Conservation (phyloP, 257 asterid genomes). For the Solanum chmielewskii region DNA sequence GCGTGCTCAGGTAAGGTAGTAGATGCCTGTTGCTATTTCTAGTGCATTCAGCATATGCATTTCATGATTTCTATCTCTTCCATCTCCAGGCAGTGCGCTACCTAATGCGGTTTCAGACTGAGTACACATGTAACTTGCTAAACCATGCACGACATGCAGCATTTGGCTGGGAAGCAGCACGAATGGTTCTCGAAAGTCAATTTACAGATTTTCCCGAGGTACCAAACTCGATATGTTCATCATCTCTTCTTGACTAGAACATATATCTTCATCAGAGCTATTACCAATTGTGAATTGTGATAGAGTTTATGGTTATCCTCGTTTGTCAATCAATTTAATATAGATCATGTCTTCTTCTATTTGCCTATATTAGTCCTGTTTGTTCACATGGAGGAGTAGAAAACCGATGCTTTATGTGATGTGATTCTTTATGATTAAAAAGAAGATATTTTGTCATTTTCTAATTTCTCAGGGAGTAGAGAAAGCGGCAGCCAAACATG, state of each 20-base stretch:
- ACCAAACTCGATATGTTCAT: background rate
- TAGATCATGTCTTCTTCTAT: background rate
- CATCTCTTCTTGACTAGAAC: background rate
- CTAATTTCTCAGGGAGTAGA: background rate
- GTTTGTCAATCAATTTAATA: background rate
- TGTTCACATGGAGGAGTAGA: background rate
- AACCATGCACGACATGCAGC: slow-evolving; percentile 73
- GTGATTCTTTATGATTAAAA: background rate
- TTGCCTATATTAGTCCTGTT: background rate
- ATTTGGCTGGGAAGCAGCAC: slow-evolving; percentile 85
- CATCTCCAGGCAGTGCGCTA: slow-evolving; percentile 73
- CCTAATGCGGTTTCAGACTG: slow-evolving; percentile 85
- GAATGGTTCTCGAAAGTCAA: slow-evolving; percentile 45
- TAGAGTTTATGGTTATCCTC: background rate
- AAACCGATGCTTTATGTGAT: background rate
- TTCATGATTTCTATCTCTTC: background rate
- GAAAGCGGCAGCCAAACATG: slow-evolving; percentile 2
- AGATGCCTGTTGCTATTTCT: background rate
- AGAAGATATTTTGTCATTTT: background rate
- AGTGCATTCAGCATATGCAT: background rate
- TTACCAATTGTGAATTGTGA: background rate
- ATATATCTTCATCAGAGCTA: background rate
- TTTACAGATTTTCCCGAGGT: slow-evolving; percentile 32
- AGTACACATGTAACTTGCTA: slow-evolving; percentile 73
- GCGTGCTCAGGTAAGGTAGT: slow-evolving; percentile 95